Evolutionary conservation across 768 basidiomycete genomes (phyloP).

Genomic region (Cystobasidium ongulense): DNA sequence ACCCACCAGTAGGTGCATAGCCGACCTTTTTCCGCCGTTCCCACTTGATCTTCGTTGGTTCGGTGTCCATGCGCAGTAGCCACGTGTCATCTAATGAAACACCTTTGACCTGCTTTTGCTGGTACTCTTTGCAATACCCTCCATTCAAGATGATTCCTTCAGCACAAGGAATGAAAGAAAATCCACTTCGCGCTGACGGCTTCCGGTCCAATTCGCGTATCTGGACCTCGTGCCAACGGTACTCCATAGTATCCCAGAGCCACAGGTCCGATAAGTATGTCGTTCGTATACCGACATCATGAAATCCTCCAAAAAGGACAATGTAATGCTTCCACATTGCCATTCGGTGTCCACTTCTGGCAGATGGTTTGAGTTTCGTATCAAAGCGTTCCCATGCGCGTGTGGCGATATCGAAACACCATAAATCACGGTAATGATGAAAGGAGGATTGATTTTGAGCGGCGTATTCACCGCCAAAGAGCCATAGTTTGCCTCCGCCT

Average conservation of each 20-base stretch:
- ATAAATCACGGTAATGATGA: conserved; percentile 81
- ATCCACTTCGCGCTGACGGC: conserved; percentile 60
- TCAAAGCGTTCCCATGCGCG: conserved; percentile 83
- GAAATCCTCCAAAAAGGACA: conserved; percentile 76
- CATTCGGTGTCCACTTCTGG: conserved; percentile 83
- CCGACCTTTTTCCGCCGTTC: conserved; percentile 71
- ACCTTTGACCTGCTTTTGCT: conserved; percentile 74
- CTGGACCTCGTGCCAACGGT: conserved; percentile 63
- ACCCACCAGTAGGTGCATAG: conserved; percentile 52
- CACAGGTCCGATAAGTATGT: conserved; percentile 70
- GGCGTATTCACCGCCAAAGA: conserved; percentile 62
- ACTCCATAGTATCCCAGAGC: conserved; percentile 64
- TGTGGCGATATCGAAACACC: conserved; percentile 65
- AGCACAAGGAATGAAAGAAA: conserved; percentile 67
- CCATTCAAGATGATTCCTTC: conserved; percentile 78
- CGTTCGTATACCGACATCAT: conserved; percentile 70
- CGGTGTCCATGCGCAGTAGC: conserved; percentile 58
- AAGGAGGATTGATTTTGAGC: conserved; percentile 45
- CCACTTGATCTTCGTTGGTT: conserved; percentile 63
- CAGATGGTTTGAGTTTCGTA: conserved; percentile 68
- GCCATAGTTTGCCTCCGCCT: conserved; percentile 74
- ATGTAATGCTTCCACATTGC: conserved; percentile 80
- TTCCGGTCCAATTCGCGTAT: conserved; percentile 61
- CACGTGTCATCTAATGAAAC: conserved; percentile 86
- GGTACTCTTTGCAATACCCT: conserved; percentile 88